Base-by-base conservation (phyloP, 2,329 filamentous ascomycete genomes). In the Botrytis sinoallii region DNA sequence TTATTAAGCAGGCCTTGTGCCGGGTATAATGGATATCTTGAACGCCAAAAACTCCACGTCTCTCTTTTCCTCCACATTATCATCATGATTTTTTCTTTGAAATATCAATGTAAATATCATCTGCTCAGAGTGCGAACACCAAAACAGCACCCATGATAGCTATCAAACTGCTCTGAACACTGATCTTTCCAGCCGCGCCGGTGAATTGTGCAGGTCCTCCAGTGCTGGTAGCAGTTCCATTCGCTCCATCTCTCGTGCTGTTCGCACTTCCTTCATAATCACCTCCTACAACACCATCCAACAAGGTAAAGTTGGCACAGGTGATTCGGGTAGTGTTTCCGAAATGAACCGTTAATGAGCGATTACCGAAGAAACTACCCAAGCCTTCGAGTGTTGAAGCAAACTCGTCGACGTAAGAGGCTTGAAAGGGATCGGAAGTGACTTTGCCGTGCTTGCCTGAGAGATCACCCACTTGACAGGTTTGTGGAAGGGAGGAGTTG, bases 381-480 rank as follows among this genome's bases (percentile, higher is more conserved):
- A 84, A 82, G 52, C 85, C 86, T 22, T 84, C 80, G 61, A 83
- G 78, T 46, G 89, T 86, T 6, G 89, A 88, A n/a, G 86, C 83
- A 79, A 86, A 92, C 35, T 83, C 80, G 79, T 93, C 91, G 74
- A 82, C 79, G 82, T 88, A 92, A 67, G 82, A 83, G 72, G 81
- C 82, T 42, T 81, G 79, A 79, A 86, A 90, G 20, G 86, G 83
- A 75, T 86, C 85, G 42, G 82, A 81, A 40, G 82, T 84, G 78
- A 92, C 87, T 75, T 85, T 85, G 75, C 92, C 92, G 79, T 91
- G 85, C 84, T 95, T 95, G 80, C 93, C 93, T 78, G 88, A 88
- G 73, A 94, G 85, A 81, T 95, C 93, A 76, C 93, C 93, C 18
- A 93, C 88, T 83, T 95, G 89, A 84, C 93, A 96, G 16, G 88